A percentile compares a stretch with the other conserved stretches of the same genome.
phyloP scores from a whole-genome alignment of 768 basidiomycete genomes.

The Naganishia randhawae region DNA sequence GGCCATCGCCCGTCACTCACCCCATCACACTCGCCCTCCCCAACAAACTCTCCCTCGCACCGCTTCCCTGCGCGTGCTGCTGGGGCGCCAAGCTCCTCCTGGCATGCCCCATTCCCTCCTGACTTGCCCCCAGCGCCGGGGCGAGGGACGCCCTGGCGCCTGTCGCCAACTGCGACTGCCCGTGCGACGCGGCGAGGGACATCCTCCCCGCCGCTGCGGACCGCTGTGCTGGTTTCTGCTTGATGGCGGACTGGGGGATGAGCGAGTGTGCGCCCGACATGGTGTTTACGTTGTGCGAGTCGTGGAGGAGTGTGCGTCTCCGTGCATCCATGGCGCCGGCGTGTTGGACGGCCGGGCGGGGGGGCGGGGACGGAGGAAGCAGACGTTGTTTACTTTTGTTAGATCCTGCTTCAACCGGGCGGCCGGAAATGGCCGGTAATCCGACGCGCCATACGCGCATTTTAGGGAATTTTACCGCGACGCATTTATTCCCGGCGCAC shows the following conservation, averaged over 20 bases:
- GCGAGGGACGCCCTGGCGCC: not conserved
- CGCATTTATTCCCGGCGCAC: constrained; percentile 53
- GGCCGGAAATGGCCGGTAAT: not conserved
- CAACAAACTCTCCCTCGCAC: constrained; percentile 5
- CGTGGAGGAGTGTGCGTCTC: not conserved
- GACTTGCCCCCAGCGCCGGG: not conserved
- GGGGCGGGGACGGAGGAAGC: not conserved
- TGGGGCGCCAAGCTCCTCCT: constrained; percentile 10
- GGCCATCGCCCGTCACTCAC: not conserved
- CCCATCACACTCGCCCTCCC: not conserved
- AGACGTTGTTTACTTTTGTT: constrained; percentile 33
- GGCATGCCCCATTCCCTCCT: constrained; percentile 15
- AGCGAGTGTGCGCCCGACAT: not conserved
- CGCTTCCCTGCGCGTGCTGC: not conserved
- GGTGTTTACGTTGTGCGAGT: not conserved
- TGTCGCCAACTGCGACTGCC: not conserved
- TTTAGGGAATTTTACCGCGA: not conserved
- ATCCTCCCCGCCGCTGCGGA: not conserved
- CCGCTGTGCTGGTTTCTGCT: constrained; percentile 6
- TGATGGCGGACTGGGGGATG: constrained; percentile 16
- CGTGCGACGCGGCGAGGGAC: not conserved
- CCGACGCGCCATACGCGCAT: not conserved
- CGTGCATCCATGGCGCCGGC: not conserved
- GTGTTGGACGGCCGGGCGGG: not conserved
- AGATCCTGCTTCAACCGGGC: constrained; percentile 14